Base-by-base conservation (phyloP, 2,329 filamentous ascomycete genomes). In the Parasarocladium wereldwijsianum region DNA sequence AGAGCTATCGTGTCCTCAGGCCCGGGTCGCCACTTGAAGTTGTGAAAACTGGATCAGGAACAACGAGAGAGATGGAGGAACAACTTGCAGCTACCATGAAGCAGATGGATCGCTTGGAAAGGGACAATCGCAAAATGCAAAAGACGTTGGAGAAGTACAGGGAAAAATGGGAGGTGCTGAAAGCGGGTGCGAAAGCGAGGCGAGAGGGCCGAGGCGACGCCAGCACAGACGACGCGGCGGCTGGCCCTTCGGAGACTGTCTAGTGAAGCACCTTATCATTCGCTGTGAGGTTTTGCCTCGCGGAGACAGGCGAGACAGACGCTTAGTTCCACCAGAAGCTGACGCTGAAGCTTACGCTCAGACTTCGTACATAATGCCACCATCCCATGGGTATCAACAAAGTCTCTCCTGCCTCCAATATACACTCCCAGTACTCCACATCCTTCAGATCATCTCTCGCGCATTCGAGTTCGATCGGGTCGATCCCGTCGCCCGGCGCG, bases 331-430 rank as follows among this genome's bases (percentile, higher is more conserved):
- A 98, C 90, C 90, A 98, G 47, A 94, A 96, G 47, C 85, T 94
- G 9, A 96, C 85, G 41, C 86, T 94, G 45, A 93, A 86, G 46
- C 87, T 93, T 13, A 82, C 71, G 33, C 73, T 84, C 44, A 96
- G 49, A 29, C 84, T 84, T 35, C 81, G 66, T 4, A 96, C 82
- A 52, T 94, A 96, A 59, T 98, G 90, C 90, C 90, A 98, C 87
- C 90, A 98, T 1, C 87, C 90, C 5, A 83, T 66, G 0, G 90
- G 90, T 31, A 98, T 82, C 48, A 93, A 90, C 31, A 98, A 49
- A 38, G 75, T 79, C 31, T 98, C 85, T 0, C 87, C 90, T 1
- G 80, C 77, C 17, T 66, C 70, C 5, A 98, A 55, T 2, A 96
- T 66, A 33, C 76, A 76, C 45, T 98, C 90, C 19, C 80, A 55